phyloP scores from a whole-genome alignment of 768 basidiomycete species.

The Mrakia blollopis region DNA sequence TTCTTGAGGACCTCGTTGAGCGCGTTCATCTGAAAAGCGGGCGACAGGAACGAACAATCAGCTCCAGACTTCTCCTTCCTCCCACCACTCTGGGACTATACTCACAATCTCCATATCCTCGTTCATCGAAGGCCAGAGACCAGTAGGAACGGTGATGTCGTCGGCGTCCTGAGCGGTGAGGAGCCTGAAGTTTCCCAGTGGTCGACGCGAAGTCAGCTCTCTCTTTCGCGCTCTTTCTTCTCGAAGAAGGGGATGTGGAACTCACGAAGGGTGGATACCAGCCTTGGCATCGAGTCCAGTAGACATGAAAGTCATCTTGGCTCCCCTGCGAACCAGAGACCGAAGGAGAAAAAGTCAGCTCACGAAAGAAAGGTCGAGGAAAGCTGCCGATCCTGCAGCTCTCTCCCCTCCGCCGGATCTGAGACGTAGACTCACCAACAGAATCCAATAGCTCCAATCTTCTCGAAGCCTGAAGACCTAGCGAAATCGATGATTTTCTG shows the following conservation, averaged over 20 bases:
- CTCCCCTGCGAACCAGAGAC: constrained; percentile 7
- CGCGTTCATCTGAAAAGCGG: constrained; percentile 2
- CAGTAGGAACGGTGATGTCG: constrained; percentile 20
- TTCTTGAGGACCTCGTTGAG: constrained; percentile 21
- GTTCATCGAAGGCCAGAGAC: constrained; percentile 27
- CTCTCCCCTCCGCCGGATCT: too few species aligned
- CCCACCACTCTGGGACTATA: background rate
- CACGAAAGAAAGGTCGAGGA: background rate
- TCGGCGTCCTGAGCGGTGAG: constrained; percentile 25
- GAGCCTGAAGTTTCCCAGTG: background rate
- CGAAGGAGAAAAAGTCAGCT: background rate
- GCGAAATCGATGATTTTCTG: constrained; percentile 20
- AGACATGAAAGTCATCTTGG: constrained; percentile 24
- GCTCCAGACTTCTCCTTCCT: too few species aligned
- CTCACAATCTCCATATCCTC: constrained; percentile 26
- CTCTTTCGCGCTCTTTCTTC: too few species aligned
- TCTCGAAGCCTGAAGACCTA: constrained; percentile 9
- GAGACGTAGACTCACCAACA: constrained; percentile 17
- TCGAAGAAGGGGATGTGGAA: background rate
- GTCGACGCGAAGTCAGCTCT: background rate
- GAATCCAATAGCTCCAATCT: constrained; percentile 22
- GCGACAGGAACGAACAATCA: background rate
- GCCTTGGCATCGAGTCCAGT: constrained; percentile 27
- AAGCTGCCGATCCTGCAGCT: too few species aligned
- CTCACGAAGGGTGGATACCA: constrained; percentile 26